Percentiles rank a stretch among this genome's conserved stretches.
phyloP scores from a whole-genome alignment of 1,284 basidiomycete species.

The Athelia psychrophila region DNA sequence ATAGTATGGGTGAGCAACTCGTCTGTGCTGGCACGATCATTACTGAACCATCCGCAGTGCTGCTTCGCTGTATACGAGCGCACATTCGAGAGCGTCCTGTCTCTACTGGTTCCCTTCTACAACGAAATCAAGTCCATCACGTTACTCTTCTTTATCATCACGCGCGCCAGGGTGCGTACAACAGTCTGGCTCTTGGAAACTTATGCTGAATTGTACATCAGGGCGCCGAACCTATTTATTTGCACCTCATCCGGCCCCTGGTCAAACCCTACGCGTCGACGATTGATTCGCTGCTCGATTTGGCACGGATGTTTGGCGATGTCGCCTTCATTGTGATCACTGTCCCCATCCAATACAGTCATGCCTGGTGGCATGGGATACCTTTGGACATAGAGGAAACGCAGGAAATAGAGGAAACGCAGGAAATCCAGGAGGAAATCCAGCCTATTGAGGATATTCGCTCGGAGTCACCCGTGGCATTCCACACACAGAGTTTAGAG shows the following conservation, averaged over 20 bases:
- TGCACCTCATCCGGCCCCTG: constrained; percentile 69
- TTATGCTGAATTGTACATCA: constrained; percentile 24
- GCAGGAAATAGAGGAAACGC: background rate
- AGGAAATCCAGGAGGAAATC: background rate
- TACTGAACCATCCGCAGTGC: constrained; percentile 40
- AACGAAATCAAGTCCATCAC: constrained; percentile 71
- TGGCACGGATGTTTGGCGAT: constrained; percentile 59
- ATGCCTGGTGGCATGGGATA: constrained; percentile 38
- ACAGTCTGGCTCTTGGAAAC: constrained; percentile 4
- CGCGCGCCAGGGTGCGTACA: constrained; percentile 64
- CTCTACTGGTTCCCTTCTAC: constrained; percentile 75
- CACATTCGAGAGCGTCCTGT: constrained; percentile 56
- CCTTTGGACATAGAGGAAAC: constrained; percentile 3
- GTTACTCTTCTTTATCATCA: constrained; percentile 69
- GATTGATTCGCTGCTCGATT: constrained; percentile 58
- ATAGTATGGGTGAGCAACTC: constrained; percentile 67
- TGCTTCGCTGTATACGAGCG: constrained; percentile 65
- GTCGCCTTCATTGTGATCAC: constrained; percentile 54
- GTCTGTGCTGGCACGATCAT: constrained; percentile 4
- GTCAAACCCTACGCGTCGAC: constrained; percentile 64
- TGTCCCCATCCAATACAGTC: constrained; percentile 47
- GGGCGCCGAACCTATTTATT: constrained; percentile 78
- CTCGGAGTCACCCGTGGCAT: background rate
- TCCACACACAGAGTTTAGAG: background rate
- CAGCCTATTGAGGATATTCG: background rate